phyloP scores from a whole-genome alignment of 352 stramenopile genomes.

The Aphanomyces cochlioides region DNA sequence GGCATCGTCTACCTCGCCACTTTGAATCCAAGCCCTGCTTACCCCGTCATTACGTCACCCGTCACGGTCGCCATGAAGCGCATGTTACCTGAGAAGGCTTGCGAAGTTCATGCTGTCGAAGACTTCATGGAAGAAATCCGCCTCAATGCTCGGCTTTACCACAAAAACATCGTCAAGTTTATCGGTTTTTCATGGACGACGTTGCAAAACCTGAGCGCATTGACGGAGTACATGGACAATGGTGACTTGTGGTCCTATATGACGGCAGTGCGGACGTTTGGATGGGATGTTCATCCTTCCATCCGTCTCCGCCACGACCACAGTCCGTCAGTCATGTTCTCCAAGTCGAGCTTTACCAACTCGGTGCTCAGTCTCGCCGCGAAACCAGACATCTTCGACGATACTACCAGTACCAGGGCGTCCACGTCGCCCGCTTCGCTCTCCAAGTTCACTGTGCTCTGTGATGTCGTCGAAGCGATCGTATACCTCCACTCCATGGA shows the following conservation, averaged over 20 bases:
- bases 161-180: slow-evolving; percentile 86
- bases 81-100: slow-evolving; percentile 19
- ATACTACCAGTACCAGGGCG: too few relatives aligned
- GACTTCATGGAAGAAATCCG: slow-evolving; percentile 42
- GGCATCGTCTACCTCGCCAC: slow-evolving; percentile 64
- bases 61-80: slow-evolving; percentile 20
- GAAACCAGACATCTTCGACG: background rate
- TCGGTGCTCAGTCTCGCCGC: background rate
- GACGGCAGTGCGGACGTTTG: slow-evolving; percentile 1
- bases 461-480: slow-evolving; percentile 11
- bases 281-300: background rate
- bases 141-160: slow-evolving; percentile 71
- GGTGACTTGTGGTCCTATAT: slow-evolving; percentile 63
- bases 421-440: background rate
- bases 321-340: background rate
- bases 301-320: background rate
- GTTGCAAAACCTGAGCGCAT: slow-evolving; percentile 90
- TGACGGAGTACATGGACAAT: slow-evolving; percentile 93
- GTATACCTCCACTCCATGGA: slow-evolving; percentile 23
- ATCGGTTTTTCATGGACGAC: slow-evolving; percentile 45
- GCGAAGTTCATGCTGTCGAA: slow-evolving; percentile 33
- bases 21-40: slow-evolving; percentile 38
- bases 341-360: slow-evolving; percentile 16
- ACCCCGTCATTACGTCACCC: background rate
- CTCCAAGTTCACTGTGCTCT: slow-evolving; percentile 18